phyloP scores from a whole-genome alignment of 2,329 filamentous ascomycete species.

The Endocalyx cinctus region DNA sequence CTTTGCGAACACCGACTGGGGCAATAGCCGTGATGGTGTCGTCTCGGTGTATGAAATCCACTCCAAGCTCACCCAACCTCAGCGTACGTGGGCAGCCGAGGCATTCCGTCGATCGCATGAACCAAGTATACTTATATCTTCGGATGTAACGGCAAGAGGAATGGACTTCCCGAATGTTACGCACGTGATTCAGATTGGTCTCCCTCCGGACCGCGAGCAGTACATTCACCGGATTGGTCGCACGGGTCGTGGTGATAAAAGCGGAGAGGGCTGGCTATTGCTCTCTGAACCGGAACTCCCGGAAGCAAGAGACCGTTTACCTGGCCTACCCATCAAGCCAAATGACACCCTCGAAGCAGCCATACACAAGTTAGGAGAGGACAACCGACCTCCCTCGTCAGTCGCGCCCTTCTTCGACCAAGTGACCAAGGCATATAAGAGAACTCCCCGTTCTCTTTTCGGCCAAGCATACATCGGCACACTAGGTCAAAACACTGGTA shows the following conservation, averaged over 20 bases:
- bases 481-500: constrained; percentile 46
- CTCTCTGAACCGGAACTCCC: constrained; percentile 50
- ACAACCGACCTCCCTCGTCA: constrained; percentile 37
- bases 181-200: constrained; percentile 71
- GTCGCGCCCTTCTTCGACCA: constrained; percentile 35
- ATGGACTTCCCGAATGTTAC: constrained; percentile 81
- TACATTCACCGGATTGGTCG: constrained; percentile 77
- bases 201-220: constrained; percentile 60
- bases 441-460: constrained; percentile 37
- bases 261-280: constrained; percentile 67
- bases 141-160: constrained; percentile 74
- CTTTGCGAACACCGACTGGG: constrained; percentile 43
- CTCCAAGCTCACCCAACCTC: constrained; percentile 65
- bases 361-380: constrained; percentile 46
- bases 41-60: constrained; percentile 64
- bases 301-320: constrained; percentile 46
- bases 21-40: constrained; percentile 32
- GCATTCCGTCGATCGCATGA: constrained; percentile 63
- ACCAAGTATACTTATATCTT: constrained; percentile 71
- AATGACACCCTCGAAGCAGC: constrained; percentile 49
- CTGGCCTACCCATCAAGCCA: constrained; percentile 55
- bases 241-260: constrained; percentile 69
- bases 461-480: constrained; percentile 50
- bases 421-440: constrained; percentile 36
- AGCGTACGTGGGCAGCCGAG: constrained; percentile 67